These are phyloP conservation scores for Aureobasidium sp. DNA, from an alignment of 2,329 filamentous ascomycete species.

Conservation along the genomic window DNA sequence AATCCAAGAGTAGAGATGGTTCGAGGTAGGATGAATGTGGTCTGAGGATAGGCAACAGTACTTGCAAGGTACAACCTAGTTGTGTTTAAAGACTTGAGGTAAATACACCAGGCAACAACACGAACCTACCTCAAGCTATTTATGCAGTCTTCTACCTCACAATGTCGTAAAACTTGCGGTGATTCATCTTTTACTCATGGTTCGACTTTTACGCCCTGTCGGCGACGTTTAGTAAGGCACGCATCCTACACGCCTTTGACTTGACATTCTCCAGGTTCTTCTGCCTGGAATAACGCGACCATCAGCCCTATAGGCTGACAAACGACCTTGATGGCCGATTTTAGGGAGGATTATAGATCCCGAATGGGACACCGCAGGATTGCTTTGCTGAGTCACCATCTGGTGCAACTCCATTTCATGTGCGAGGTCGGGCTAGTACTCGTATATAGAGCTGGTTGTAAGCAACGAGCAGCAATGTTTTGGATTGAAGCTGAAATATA, in stretches of 20 bases:
- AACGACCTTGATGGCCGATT: background rate
- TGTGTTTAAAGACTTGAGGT: background rate
- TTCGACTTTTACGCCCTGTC: background rate
- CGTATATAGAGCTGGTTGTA: background rate
- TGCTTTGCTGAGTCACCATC: background rate
- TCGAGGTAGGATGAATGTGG: background rate
- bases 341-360: background rate
- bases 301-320: constrained; percentile 7
- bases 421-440: background rate
- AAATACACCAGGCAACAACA: background rate
- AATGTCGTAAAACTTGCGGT: background rate
- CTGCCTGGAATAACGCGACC: background rate
- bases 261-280: background rate
- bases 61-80: background rate
- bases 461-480: background rate
- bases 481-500: too few species aligned
- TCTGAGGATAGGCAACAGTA: background rate
- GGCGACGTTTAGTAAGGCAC: background rate
- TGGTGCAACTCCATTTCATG: too few species aligned
- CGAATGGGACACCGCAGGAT: background rate
- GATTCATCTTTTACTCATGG: background rate
- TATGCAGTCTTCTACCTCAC: background rate
- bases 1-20: too few species aligned
- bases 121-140: background rate
- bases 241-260: background rate